These are phyloP conservation scores for Yarrowia sp. DNA, from an alignment of 805 yeast species.

Conservation along the genomic window DNA sequence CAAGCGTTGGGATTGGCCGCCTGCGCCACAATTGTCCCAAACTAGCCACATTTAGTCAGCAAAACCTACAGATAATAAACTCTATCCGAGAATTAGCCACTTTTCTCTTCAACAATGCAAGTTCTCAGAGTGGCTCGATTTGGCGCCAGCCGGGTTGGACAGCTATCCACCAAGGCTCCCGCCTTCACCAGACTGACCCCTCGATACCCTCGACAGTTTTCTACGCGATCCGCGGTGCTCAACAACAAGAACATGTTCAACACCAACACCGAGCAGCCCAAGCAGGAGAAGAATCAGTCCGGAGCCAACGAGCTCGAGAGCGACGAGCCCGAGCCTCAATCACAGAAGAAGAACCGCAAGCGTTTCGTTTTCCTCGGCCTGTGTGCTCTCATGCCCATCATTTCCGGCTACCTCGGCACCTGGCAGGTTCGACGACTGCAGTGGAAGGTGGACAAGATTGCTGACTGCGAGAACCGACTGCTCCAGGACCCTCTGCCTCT, in stretches of 20 bases:
- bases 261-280: slow-evolving; percentile 1
- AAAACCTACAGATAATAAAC: neutral
- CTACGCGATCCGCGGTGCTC: neutral
- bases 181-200: neutral
- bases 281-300: slow-evolving; percentile 13
- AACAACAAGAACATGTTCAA: slow-evolving; percentile 26
- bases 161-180: neutral
- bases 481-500: slow-evolving; percentile 69
- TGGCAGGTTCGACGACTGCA: slow-evolving; percentile 86
- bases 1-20: neutral
- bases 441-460: slow-evolving; percentile 85
- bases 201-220: neutral
- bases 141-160: slow-evolving; percentile 4
- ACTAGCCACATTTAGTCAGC: slow-evolving; percentile 4
- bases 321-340: slow-evolving; percentile 9
- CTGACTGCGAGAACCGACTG: slow-evolving; percentile 77
- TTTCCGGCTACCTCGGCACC: slow-evolving; percentile 80
- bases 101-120: slow-evolving; percentile 25
- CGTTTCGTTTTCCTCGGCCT: slow-evolving; percentile 43
- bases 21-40: slow-evolving; percentile 9
- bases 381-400: slow-evolving; percentile 71
- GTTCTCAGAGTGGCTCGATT: slow-evolving; percentile 19
- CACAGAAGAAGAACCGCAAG: slow-evolving; percentile 34
- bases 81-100: slow-evolving; percentile 19
- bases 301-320: slow-evolving; percentile 23